Conservation (phyloP, 352 stramenopile genomes). For the Pythium aristosporum region DNA sequence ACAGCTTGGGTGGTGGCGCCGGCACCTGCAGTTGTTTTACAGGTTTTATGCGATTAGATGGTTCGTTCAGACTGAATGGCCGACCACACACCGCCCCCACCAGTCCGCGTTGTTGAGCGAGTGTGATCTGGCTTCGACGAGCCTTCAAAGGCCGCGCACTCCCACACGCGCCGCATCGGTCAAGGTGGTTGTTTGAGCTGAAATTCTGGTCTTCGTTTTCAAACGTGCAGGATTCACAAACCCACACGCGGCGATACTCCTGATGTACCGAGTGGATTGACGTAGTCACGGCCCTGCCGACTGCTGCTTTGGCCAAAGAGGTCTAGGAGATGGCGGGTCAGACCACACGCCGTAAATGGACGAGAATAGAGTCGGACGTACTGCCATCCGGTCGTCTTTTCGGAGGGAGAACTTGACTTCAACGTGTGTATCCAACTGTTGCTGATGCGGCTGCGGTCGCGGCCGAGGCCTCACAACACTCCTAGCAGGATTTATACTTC, state of each 20-base stretch:
- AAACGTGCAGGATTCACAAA: conserved; percentile 78
- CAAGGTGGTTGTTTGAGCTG: conserved; percentile 15
- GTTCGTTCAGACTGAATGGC: not conserved
- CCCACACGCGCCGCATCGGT: conserved; percentile 53
- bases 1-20: conserved; percentile 59
- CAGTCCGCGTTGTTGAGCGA: conserved; percentile 74
- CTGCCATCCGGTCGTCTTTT: not conserved
- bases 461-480: too few relatives aligned
- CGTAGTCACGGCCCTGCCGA: not conserved
- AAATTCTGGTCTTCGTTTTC: conserved; percentile 46
- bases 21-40: conserved; percentile 27
- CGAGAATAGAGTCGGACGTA: not conserved
- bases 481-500: not conserved
- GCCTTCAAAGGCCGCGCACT: conserved; percentile 29
- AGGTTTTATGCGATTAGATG: not conserved
- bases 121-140: conserved; percentile 37
- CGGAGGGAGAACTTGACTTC: not conserved
- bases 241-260: conserved; percentile 64
- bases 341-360: not conserved
- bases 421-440: not conserved
- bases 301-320: not conserved
- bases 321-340: not conserved
- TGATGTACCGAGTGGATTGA: not conserved
- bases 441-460: not conserved
- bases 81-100: conserved; percentile 16